These are phyloP conservation scores for Raffaelea arxii DNA, from an alignment of 2,329 filamentous ascomycete genomes.

Conservation along the genomic window DNA sequence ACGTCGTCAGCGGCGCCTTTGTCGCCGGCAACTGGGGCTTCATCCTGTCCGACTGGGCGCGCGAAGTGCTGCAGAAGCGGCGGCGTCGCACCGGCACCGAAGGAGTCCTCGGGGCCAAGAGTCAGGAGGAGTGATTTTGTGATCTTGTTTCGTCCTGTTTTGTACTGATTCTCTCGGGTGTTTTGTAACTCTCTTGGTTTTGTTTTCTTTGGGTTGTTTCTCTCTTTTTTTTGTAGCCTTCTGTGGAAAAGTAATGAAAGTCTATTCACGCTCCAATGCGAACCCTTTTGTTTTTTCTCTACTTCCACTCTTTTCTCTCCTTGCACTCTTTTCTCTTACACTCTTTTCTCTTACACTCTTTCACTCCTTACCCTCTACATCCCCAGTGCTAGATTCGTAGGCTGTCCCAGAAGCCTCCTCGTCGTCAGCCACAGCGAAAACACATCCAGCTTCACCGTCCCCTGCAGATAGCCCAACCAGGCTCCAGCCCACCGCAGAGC, in stretches of 20 bases:
- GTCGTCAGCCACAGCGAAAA: slow-evolving; percentile 53
- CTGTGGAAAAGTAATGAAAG: not conserved
- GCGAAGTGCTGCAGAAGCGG: slow-evolving; percentile 42
- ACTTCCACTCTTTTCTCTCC: not conserved
- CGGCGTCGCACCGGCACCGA: slow-evolving; percentile 33
- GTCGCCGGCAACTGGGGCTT: slow-evolving; percentile 93
- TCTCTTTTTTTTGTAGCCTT: not conserved
- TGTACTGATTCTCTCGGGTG: no score
- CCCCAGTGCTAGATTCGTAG: slow-evolving; percentile 4
- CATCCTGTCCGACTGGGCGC: slow-evolving; percentile 69
- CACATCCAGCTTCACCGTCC: slow-evolving; percentile 52
- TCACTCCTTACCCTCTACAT: not conserved
- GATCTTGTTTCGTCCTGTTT: no score
- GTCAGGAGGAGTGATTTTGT: no score
- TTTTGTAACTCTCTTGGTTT: not conserved
- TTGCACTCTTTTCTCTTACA: not conserved
- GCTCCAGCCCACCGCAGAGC: slow-evolving; percentile 43
- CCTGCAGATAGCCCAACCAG: slow-evolving; percentile 47
- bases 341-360: not conserved
- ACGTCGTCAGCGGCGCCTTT: slow-evolving; percentile 81
- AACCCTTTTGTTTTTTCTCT: slow-evolving; percentile 2
- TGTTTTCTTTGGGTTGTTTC: not conserved
- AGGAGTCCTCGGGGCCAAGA: slow-evolving; percentile 39
- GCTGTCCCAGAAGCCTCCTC: slow-evolving; percentile 35
- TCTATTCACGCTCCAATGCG: not conserved